Evolutionary conservation across 192 early-diverging fungal genomes (phyloP), one percentile per base, ranked within the genome.

Genomic region (Linnemannia hyalina): DNA sequence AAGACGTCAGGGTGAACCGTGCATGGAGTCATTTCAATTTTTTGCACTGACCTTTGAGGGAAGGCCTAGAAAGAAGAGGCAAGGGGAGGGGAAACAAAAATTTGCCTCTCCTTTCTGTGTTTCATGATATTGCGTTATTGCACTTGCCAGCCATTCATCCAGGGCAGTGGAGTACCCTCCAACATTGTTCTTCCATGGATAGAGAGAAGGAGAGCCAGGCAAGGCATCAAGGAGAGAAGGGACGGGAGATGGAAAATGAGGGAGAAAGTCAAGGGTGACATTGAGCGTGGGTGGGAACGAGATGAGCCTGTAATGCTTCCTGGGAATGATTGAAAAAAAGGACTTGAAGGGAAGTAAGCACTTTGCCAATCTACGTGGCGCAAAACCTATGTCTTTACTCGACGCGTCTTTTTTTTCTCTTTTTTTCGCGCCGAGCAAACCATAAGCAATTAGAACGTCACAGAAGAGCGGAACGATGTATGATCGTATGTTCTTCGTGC

Each of bases 401-500:
- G 55, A 26, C 55, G 55, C 55, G 55, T 26, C 23, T 54, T 23
- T 54, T 54, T 35, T 35, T 35, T 35, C 35, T 35, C 35, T 35
- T 35, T 35, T 35, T 35, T 1, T 35, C 35, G 35, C 35, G 38
- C 3, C 1, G 38, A 40, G 38, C 35, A 40, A 40, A 40, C 38
- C 38, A 1, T 22, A 3, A 15, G 11, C 9, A 11, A 15, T 32
- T 32, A 15, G 26, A 65, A 65, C 60, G 60, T 65, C 60, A 65
- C 60, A 65, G 60, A 65, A 65, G 60, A 6, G 1, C 11, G 60
- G n/a, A 32, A 15, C 26, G 26, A 63, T 8, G 26, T 38, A 55
- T 55, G 35, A 36, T 74, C 73, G 73, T 52, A 49, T 74, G 26
- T 74, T 35, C 73, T 74, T 54, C 73, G 36, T 15, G 18, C 32